A percentile compares a stretch with the other conserved stretches of the same genome.
phyloP scores from a whole-genome alignment of 2,329 filamentous ascomycete species.

The Lasiodiplodia sp. region DNA sequence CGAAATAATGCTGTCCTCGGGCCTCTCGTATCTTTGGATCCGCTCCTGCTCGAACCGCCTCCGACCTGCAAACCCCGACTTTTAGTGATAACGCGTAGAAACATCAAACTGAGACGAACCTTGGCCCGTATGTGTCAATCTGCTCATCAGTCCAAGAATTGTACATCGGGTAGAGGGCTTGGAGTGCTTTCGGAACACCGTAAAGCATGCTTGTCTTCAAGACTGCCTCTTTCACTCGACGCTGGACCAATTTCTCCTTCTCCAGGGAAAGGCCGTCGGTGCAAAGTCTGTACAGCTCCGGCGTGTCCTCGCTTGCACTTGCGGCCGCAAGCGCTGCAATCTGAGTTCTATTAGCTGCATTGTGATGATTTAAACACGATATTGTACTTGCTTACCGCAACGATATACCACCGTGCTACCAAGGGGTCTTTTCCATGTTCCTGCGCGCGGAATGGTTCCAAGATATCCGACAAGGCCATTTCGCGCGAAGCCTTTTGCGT shows the following conservation, averaged over 20 bases:
- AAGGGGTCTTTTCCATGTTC: background rate
- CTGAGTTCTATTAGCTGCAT: background rate
- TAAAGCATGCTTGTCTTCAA: background rate
- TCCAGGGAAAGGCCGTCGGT: background rate
- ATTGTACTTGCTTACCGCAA: background rate
- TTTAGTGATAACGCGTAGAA: background rate
- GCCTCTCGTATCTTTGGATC: background rate
- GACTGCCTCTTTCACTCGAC: background rate
- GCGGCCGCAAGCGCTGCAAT: conserved; percentile 1
- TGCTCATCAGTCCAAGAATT: background rate
- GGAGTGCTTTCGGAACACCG: background rate
- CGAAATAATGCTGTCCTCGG: background rate
- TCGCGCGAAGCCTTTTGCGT: background rate
- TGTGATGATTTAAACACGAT: background rate
- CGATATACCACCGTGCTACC: background rate
- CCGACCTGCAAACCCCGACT: background rate
- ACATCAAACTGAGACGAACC: background rate
- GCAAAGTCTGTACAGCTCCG: background rate
- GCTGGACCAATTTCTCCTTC: conserved; percentile 6
- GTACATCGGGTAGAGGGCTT: background rate
- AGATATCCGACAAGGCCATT: background rate
- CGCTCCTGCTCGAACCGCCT: background rate
- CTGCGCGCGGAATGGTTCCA: background rate
- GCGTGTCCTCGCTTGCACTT: background rate
- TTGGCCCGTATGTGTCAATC: background rate